Base-by-base conservation (phyloP, 495 filamentous ascomycete genomes). In the Aspergillus taichungensis region DNA sequence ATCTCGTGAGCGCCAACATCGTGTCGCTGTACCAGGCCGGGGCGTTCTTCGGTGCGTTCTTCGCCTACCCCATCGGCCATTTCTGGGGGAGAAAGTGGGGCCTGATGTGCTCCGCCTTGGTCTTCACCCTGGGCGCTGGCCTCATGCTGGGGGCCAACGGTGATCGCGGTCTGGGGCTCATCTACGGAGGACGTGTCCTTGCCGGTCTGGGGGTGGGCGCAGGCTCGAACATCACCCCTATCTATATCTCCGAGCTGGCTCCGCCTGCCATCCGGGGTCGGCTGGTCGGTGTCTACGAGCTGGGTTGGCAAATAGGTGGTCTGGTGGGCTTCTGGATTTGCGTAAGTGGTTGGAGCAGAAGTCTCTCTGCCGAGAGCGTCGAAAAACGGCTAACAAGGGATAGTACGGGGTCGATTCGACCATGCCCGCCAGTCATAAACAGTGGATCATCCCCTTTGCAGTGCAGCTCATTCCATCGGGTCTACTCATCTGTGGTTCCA, bases 171-270 rank as follows among this genome's bases (percentile, higher is more conserved):
- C 58, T 88, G 1, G 80, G 74, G 0, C 69, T 83, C 8, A 72
- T 84, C 46, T 75, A 82, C 74, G 74, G 69, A 42, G 87, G 87
- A 10, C 80, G 87, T 53, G 77, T 87, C 34, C 72, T 90, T 24
- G 74, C 78, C 42, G 87, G 87, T 43, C 54, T 92, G 33, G 84
- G 80, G 45, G 79, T 89, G 40, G 87, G 87, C 52, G 86, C 88
- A 49, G 80, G 78, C 13, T 88, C 84, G 6, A 77, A 85, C 18
- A 70, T 87, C 46, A 83, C 86, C 27, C 87, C 87, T 2, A 80
- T 90, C 30, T 91, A 91, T 57, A 82, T 87, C 49, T 74, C 85
- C 32, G 87, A 94, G 61, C 76, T 94, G 49, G 77, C 86, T 6
- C 86, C 83, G 6, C 85, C 85, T 51, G 83, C 86, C 44, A 87